Conservation (phyloP, 176 grass and related monocot genomes). For the Canna indica region DNA sequence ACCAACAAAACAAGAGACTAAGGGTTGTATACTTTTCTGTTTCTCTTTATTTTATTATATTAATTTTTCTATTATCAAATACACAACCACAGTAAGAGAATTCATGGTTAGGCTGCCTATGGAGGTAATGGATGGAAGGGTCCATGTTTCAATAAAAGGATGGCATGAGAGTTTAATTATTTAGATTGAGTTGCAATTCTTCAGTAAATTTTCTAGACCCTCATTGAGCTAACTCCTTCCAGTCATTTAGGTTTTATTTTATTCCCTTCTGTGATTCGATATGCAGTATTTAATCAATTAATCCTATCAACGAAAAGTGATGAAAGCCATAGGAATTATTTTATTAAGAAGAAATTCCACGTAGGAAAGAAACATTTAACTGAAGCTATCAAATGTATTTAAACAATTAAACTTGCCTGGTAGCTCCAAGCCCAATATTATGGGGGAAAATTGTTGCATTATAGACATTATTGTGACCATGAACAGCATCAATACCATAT, state of each 20-base stretch:
- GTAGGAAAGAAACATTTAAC: background rate
- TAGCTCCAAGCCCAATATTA: slow-evolving; percentile 93
- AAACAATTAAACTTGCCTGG: slow-evolving; percentile 53
- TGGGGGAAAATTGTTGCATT: slow-evolving; percentile 95
- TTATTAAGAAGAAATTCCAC: too few species aligned
- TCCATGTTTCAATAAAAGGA: background rate
- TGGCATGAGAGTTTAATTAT: background rate
- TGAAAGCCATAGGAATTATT: too few species aligned
- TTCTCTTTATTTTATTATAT: background rate
- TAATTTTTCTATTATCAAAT: background rate
- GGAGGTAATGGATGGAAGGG: background rate
- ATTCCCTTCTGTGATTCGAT: background rate
- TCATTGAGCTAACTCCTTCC: too few species aligned
- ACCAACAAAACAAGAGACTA: background rate
- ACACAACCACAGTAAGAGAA: too few species aligned
- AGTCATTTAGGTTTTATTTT: background rate
- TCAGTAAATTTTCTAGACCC: too few species aligned
- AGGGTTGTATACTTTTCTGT: background rate
- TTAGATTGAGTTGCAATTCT: background rate
- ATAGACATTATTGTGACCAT: slow-evolving; percentile 95
- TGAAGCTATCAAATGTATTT: slow-evolving; percentile 10
- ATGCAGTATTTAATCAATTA: background rate
- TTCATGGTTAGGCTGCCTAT: background rate
- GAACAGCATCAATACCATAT: slow-evolving; percentile 97
- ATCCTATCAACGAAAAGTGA: background rate